phyloP scores from a whole-genome alignment of 2,329 filamentous ascomycete species.

The Xylaria hypoxylon region DNA sequence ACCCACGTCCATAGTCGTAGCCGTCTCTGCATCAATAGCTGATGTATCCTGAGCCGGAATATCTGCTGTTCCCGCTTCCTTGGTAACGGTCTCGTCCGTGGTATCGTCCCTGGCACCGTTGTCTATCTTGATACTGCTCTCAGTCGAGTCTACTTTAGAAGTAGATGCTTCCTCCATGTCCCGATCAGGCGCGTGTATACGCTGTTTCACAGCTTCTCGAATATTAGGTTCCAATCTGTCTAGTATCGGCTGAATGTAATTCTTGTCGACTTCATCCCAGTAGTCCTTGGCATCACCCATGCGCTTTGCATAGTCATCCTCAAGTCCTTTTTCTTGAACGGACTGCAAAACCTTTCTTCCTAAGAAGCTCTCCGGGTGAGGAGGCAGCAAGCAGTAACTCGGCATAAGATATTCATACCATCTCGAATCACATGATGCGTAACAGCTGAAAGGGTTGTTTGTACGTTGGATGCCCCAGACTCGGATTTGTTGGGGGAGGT shows the following conservation, averaged over 20 bases:
- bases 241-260: constrained; percentile 78
- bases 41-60: constrained; percentile 17
- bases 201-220: constrained; percentile 70
- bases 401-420: constrained; percentile 99
- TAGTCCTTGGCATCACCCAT: constrained; percentile 84
- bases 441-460: constrained; percentile 92
- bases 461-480: constrained; percentile 94
- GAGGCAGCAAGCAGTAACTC: constrained; percentile 90
- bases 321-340: constrained; percentile 77
- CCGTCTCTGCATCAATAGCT: constrained; percentile 36
- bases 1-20: constrained; percentile 45
- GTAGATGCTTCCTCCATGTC: constrained; percentile 33
- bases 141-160: constrained; percentile 29
- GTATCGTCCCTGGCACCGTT: constrained; percentile 26
- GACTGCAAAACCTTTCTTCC: constrained; percentile 84
- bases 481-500: constrained; percentile 87
- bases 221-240: constrained; percentile 72
- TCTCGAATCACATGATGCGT: constrained; percentile 92
- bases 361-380: constrained; percentile 87
- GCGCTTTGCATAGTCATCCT: constrained; percentile 74
- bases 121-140: constrained; percentile 23
- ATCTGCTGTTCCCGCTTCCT: constrained; percentile 29
- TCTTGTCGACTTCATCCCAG: constrained; percentile 86
- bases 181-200: constrained; percentile 61
- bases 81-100: constrained; percentile 8